Evolutionary conservation across 2,329 filamentous ascomycete genomes (phyloP), one percentile per base, ranked within the genome.

Genomic region (Scedosporium dehoogii): DNA sequence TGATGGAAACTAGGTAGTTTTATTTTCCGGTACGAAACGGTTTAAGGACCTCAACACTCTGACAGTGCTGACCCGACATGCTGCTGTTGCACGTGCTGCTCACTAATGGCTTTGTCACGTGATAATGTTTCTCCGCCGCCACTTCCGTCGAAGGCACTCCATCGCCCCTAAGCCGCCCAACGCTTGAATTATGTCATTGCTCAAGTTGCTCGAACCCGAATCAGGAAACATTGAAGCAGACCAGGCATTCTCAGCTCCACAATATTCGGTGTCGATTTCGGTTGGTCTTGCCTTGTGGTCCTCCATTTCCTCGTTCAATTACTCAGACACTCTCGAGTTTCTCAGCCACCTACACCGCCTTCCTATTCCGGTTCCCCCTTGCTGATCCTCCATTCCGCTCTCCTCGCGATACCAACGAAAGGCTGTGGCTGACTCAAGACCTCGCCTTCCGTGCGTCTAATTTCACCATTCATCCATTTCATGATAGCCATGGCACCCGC

Each of bases 1-100:
- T 65, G 60, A 53, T 46, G 62, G 63, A 66, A 66, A 64, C 46
- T 65, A 66, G 65, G 65, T 66, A 53, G 59, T 48, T 61, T 61
- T 61, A 61, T 61, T 61, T 25, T 33, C 59, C 33, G 51, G 51
- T 55, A 55, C 23, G 51, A 18, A 55, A 55, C 51, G 51, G 51
- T 55, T 53, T 12, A 53, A 53, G 48, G 48, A 21, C 48, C 48
- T 53, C 18, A 55, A 55, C 51, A 55, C 16, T 48, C n/a, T 48
- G 51, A 12, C 21, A 12, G 18, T 29, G 23, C 51, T 55, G 51
- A 55, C 51, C 51, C 23, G 51, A 29, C 51, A 14, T 55, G 51
- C 51, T 55, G 23, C 27, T n/a, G 23, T 55, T 55, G 51, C 51
- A 55, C 51, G 51, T 55, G 51, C 21, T 18, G 51, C 51, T 55